Evolutionary conservation across 2,329 filamentous ascomycete species (phyloP).

Genomic region (Fusarium nanum): DNA sequence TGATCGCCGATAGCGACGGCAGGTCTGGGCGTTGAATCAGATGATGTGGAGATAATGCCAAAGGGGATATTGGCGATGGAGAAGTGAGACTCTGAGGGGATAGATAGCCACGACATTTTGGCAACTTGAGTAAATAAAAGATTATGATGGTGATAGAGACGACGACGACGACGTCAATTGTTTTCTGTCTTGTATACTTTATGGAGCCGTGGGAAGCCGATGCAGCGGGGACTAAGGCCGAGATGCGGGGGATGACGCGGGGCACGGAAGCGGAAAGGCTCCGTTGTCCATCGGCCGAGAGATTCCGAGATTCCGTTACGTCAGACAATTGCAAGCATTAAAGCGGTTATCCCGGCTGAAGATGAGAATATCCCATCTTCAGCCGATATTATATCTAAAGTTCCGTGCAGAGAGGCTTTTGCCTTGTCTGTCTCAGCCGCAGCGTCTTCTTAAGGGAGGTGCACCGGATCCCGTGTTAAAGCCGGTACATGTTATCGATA

Average conservation of each 20-base stretch:
- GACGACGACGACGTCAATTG: not conserved
- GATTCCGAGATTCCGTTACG: constrained; percentile 1
- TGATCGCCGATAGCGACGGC: constrained; percentile 79
- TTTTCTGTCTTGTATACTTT: constrained; percentile 16
- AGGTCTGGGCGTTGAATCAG: constrained; percentile 67
- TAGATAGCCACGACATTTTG: constrained; percentile 48
- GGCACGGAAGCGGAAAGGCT: constrained; percentile 1
- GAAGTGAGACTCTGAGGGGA: constrained; percentile 50
- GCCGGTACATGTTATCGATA: not conserved
- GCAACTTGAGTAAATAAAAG: not conserved
- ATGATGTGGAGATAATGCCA: constrained; percentile 77
- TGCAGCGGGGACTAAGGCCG: constrained; percentile 17
- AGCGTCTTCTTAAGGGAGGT: not conserved
- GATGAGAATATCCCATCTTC: not conserved
- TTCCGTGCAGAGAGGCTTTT: not conserved
- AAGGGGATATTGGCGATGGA: constrained; percentile 84
- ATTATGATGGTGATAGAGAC: not conserved
- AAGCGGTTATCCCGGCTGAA: constrained; percentile 18
- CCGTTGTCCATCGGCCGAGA: constrained; percentile 1
- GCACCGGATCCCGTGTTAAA: not conserved
- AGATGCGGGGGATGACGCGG: constrained; percentile 18
- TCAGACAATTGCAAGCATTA: not conserved
- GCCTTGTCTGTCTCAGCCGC: not conserved
- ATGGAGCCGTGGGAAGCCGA: constrained; percentile 39
- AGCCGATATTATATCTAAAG: not conserved